Conservation (phyloP, 169 alveolate species). For the Theileria equi region DNA sequence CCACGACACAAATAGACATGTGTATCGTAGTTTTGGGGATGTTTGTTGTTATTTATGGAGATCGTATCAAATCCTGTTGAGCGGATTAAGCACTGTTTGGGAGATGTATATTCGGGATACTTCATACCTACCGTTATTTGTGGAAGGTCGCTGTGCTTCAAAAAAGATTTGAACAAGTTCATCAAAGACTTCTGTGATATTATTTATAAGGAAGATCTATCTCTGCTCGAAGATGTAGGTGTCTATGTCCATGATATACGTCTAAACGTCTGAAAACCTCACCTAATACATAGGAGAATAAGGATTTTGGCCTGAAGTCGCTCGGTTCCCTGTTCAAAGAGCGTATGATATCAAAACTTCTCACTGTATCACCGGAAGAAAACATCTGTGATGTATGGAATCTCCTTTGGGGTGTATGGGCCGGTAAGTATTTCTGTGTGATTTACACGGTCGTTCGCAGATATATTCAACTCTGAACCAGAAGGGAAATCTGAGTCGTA, state of each 20-base stretch:
- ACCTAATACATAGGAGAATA: conserved; percentile 9
- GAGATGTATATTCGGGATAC: conserved; percentile 56
- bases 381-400: conserved; percentile 42
- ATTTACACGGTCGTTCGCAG: conserved; percentile 1
- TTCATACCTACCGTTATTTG: conserved; percentile 58
- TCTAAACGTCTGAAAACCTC: background rate
- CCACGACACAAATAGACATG: no score
- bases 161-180: conserved; percentile 11
- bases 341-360: conserved; percentile 25
- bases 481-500: background rate
- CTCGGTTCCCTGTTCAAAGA: conserved; percentile 17
- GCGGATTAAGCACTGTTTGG: conserved; percentile 6
- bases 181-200: conserved; percentile 12
- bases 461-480: conserved; percentile 13
- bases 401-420: conserved; percentile 63
- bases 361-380: conserved; percentile 37
- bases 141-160: conserved; percentile 46
- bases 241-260: background rate
- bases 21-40: no score
- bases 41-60: conserved; percentile 1
- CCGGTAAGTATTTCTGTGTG: conserved; percentile 22
- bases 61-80: background rate
- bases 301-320: conserved; percentile 34
- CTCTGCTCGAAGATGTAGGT: background rate
- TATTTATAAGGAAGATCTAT: background rate